These are phyloP conservation scores for Chlorella ohadii DNA, from an alignment of 139 green algal species.

Conservation along the genomic window DNA sequence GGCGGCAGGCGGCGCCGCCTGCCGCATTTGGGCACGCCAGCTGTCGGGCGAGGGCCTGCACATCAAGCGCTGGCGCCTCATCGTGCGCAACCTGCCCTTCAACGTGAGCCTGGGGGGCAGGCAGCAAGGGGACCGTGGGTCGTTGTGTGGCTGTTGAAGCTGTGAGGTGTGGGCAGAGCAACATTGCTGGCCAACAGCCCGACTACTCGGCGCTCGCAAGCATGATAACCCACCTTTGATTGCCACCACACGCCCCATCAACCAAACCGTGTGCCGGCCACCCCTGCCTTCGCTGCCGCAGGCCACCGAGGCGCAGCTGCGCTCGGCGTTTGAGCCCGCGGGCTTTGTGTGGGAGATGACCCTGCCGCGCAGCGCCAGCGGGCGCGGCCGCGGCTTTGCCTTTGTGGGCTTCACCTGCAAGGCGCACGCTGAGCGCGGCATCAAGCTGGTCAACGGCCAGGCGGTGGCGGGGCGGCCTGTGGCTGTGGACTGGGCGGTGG, in stretches of 20 bases:
- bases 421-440: slow-evolving; percentile 78
- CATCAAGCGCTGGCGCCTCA: slow-evolving; percentile 91
- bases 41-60: slow-evolving; percentile 86
- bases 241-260: too few relatives aligned
- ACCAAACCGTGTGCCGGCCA: too few relatives aligned
- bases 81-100: slow-evolving; percentile 93
- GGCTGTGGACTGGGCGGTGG: slow-evolving; percentile 92
- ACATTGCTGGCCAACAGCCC: too few relatives aligned
- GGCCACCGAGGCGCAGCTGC: slow-evolving; percentile 66
- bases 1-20: not conserved
- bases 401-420: slow-evolving; percentile 87
- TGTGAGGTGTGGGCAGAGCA: too few relatives aligned
- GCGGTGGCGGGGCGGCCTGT: slow-evolving; percentile 73
- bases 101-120: slow-evolving; percentile 55
- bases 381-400: slow-evolving; percentile 83
- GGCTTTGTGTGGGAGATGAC: slow-evolving; percentile 86
- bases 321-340: slow-evolving; percentile 40
- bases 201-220: not conserved
- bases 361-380: slow-evolving; percentile 66
- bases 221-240: too few relatives aligned
- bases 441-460: slow-evolving; percentile 81
- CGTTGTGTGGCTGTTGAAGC: too few relatives aligned
- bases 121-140: too few relatives aligned
- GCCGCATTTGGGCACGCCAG: slow-evolving; percentile 57
- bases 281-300: slow-evolving; percentile 15